Evolutionary conservation across 768 basidiomycete genomes (phyloP), one percentile per base, ranked within the genome.

Genomic region (Xerocomus brunneocitrinus): DNA sequence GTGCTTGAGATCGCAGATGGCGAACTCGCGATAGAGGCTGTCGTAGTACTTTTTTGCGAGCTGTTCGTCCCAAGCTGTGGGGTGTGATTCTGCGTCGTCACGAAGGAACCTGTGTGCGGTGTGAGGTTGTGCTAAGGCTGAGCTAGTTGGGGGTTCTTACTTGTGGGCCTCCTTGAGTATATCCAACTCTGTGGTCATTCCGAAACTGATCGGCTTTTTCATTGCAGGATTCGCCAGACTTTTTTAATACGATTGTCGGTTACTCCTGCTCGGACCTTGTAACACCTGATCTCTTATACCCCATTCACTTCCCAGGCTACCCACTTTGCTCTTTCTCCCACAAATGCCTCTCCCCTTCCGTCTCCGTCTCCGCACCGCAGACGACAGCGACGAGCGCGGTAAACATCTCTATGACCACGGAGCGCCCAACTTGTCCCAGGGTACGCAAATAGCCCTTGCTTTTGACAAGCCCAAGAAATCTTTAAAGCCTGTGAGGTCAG

Each of bases 1-100:
- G 65, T 98, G 95, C 73, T 98, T 98, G 55, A 98, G 74, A 71
- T 98, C 92, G 65, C 91, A 93, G 22, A 94, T 75, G 0, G 90
- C 91, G 62, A 86, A 98, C 69, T 98, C 95, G 57, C 91, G 87
- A 67, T 92, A 97, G 3, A 98, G 80, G 59, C 73, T 89, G 12
- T 79, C 74, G 62, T 98, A 95, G 73, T 95, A 98, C 62, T 94
- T 95, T 56, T 79, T 76, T 0, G 95, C 95, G 27, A 98, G 76
- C 55, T 83, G 76, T 44, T 95, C 91, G 63, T 95, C 84, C 90
- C 93, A 98, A 50, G 43, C 69, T 12, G 61, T 10, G 13, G 27
- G n/a, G n/a, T 3, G 39, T 25, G 31, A 31, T 3, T 39, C 47
- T 19, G 56, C 60, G 4, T 69, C 73, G 34, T 87, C 84, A 25